Percentiles rank a stretch among this genome's conserved stretches.
Conservation (phyloP, 805 yeast genomes). For the Kodamaea laetipori region DNA sequence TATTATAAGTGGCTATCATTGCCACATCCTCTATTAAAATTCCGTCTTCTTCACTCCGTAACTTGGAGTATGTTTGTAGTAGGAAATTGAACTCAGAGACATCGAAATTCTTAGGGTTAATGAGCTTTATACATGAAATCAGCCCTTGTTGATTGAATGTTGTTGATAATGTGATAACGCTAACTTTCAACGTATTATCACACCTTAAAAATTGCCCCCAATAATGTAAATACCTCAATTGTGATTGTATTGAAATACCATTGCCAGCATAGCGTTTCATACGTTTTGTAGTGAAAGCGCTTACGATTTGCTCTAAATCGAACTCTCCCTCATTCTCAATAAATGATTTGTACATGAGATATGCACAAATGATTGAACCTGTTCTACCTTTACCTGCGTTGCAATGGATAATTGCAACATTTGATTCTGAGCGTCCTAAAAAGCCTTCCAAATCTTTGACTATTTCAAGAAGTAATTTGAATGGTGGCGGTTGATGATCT, state of each 20-base stretch:
- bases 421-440: conserved; percentile 23
- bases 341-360: conserved; percentile 50
- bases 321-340: conserved; percentile 2
- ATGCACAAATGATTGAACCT: conserved; percentile 74
- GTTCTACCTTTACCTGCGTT: conserved; percentile 92
- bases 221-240: conserved; percentile 65
- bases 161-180: background rate
- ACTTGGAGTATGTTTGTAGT: background rate
- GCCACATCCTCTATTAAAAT: background rate
- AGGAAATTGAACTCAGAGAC: background rate
- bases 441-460: conserved; percentile 49
- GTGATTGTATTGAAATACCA: conserved; percentile 76
- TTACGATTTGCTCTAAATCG: conserved; percentile 49
- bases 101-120: background rate
- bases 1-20: background rate
- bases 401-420: conserved; percentile 74
- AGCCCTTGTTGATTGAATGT: too few species aligned
- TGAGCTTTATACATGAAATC: background rate
- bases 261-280: conserved; percentile 55
- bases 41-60: background rate
- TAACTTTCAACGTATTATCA: background rate
- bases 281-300: conserved; percentile 55
- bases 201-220: conserved; percentile 30
- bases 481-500: conserved; percentile 79
- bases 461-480: conserved; percentile 48